These are phyloP conservation scores for Hamigera avellanea DNA, from an alignment of 495 filamentous ascomycete genomes.

Conservation along the genomic window DNA sequence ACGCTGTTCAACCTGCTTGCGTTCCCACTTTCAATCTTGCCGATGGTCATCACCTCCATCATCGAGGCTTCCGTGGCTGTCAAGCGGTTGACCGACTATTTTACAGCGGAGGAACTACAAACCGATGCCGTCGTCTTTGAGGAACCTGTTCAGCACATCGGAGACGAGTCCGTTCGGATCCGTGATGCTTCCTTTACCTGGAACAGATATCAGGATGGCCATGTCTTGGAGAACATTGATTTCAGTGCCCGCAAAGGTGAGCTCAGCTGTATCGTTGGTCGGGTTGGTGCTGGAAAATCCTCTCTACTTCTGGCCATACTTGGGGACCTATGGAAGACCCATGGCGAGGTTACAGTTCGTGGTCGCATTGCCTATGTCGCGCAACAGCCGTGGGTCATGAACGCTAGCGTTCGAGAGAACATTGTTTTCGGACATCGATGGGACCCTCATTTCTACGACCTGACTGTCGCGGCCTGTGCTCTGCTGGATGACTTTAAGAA, in stretches of 20 bases:
- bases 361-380: conserved; percentile 83
- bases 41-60: conserved; percentile 95
- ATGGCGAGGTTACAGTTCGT: conserved; percentile 72
- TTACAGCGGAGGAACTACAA: conserved; percentile 85
- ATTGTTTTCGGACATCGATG: conserved; percentile 94
- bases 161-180: conserved; percentile 77
- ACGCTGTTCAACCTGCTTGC: conserved; percentile 89
- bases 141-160: conserved; percentile 53
- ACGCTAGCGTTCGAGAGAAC: conserved; percentile 91
- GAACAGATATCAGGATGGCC: conserved; percentile 61
- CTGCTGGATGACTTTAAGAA: conserved; percentile 82
- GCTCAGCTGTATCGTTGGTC: conserved; percentile 85
- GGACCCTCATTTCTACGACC: conserved; percentile 90
- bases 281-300: conserved; percentile 90
- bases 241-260: conserved; percentile 84
- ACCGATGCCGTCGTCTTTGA: conserved; percentile 63
- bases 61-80: conserved; percentile 95
- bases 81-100: conserved; percentile 70
- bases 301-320: conserved; percentile 79
- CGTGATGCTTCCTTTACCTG: conserved; percentile 87
- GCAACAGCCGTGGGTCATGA: conserved; percentile 95
- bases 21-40: conserved; percentile 87
- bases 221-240: conserved; percentile 64
- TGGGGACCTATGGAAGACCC: conserved; percentile 82
- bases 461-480: conserved; percentile 88